Percentiles rank a stretch among this genome's conserved stretches.
phyloP scores from a whole-genome alignment of 139 green algal genomes.

The Chlorella ohadii region DNA sequence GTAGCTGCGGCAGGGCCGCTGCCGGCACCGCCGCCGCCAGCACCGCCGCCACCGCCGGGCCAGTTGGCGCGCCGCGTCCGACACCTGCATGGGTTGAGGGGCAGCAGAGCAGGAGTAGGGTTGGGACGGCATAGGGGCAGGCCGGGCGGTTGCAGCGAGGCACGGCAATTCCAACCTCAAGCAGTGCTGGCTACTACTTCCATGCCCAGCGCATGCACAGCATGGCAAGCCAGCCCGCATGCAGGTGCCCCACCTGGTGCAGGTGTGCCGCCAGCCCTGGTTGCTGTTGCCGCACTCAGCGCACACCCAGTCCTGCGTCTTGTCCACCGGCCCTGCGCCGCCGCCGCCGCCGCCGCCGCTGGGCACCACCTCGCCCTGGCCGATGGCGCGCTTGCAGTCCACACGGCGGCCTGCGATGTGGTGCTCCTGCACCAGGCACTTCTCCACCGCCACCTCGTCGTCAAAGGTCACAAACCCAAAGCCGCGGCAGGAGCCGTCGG shows the following conservation, averaged over 20 bases:
- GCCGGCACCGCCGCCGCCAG: background rate
- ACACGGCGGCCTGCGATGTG: conserved; percentile 60
- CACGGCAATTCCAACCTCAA: too few species aligned
- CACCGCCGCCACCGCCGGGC: background rate
- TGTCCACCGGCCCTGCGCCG: conserved; percentile 14
- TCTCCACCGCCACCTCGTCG: conserved; percentile 79
- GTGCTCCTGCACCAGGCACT: conserved; percentile 71
- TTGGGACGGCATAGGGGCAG: too few species aligned
- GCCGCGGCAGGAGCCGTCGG: conserved; percentile 73
- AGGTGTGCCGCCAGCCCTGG: conserved; percentile 56
- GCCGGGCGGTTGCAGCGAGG: too few species aligned
- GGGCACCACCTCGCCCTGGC: conserved; percentile 60
- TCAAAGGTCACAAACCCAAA: conserved; percentile 91
- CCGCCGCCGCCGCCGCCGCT: conserved; percentile 7
- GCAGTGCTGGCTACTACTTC: too few species aligned
- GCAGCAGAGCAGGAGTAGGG: too few species aligned
- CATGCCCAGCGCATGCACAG: background rate
- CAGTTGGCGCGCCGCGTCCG: background rate
- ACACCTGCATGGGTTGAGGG: background rate
- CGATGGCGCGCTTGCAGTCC: conserved; percentile 79
- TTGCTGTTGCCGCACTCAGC: conserved; percentile 59
- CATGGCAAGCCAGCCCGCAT: background rate
- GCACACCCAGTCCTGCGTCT: conserved; percentile 61
- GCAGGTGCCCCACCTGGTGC: conserved; percentile 47
- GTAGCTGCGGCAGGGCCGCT: background rate